Conservation (phyloP, 345 rosid species). For the Luvunga scandens region DNA sequence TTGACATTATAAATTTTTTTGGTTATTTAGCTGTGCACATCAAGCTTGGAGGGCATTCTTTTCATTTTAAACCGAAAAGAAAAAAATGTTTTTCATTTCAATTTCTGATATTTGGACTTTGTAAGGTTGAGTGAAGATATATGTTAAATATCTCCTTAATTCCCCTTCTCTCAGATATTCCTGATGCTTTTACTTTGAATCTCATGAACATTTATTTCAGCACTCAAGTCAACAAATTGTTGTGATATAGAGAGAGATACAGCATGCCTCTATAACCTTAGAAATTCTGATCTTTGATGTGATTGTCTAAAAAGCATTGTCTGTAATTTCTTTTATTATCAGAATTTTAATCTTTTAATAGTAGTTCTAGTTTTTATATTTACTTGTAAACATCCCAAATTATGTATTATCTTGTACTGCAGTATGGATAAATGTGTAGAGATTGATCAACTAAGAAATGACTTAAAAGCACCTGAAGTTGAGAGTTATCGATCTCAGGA, state of each 20-base stretch:
- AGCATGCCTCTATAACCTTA: not conserved
- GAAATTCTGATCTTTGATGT: not conserved
- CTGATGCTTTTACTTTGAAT: not conserved
- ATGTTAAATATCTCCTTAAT: not conserved
- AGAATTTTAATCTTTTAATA: not conserved
- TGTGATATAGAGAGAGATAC: not conserved
- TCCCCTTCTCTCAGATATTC: not conserved
- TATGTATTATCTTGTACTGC: conserved; percentile 18
- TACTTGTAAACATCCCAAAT: not conserved
- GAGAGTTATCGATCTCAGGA: conserved; percentile 39
- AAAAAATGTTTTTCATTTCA: too few relatives aligned
- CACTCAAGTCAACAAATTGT: not conserved
- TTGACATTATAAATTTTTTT: too few relatives aligned
- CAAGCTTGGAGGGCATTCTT: not conserved
- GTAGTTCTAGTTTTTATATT: not conserved
- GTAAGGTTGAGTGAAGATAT: not conserved
- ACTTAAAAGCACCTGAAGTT: conserved; percentile 34
- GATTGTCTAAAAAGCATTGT: not conserved
- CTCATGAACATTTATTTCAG: not conserved
- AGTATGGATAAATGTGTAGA: conserved; percentile 53
- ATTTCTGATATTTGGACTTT: not conserved
- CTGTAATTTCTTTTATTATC: too few relatives aligned
- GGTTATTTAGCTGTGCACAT: not conserved
- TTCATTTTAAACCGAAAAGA: too few relatives aligned
- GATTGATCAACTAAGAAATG: conserved; percentile 52